Percentiles rank a stretch among this genome's conserved stretches.
Evolutionary conservation across 164 flowering plant genomes (phyloP).

Genomic region (Hamamelis virginiana): DNA sequence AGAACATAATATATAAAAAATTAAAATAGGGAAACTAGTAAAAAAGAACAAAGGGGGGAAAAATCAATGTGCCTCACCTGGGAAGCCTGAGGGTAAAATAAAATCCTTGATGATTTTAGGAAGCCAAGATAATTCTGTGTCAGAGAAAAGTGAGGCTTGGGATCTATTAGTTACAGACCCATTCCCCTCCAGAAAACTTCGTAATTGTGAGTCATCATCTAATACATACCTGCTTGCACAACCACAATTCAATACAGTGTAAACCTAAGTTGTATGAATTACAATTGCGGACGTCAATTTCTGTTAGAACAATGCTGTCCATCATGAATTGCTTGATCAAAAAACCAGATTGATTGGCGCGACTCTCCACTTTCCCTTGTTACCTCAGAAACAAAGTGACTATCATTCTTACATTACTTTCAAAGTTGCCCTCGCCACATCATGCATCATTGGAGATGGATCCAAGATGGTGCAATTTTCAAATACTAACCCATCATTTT

Average conservation of each 20-base stretch:
- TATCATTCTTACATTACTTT: too few species aligned
- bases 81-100: slow-evolving; percentile 84
- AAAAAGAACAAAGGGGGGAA: not conserved
- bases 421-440: too few species aligned
- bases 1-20: not conserved
- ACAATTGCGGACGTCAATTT: not conserved
- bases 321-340: too few species aligned
- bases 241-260: not conserved
- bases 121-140: slow-evolving; percentile 49
- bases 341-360: too few species aligned
- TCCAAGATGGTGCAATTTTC: too few species aligned
- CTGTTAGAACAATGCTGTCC: too few species aligned
- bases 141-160: slow-evolving; percentile 17
- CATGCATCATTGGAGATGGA: too few species aligned
- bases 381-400: too few species aligned
- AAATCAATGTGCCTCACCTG: slow-evolving; percentile 42
- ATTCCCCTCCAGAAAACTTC: slow-evolving; percentile 40
- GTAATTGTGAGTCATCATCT: slow-evolving; percentile 35
- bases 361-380: too few species aligned
- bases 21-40: not conserved
- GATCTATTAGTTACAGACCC: slow-evolving; percentile 15
- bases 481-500: too few species aligned
- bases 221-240: slow-evolving; percentile 47
- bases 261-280: not conserved
- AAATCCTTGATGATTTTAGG: slow-evolving; percentile 61